These are phyloP conservation scores for Fusarium pilosicola DNA, from an alignment of 2,329 filamentous ascomycete species.

Conservation along the genomic window DNA sequence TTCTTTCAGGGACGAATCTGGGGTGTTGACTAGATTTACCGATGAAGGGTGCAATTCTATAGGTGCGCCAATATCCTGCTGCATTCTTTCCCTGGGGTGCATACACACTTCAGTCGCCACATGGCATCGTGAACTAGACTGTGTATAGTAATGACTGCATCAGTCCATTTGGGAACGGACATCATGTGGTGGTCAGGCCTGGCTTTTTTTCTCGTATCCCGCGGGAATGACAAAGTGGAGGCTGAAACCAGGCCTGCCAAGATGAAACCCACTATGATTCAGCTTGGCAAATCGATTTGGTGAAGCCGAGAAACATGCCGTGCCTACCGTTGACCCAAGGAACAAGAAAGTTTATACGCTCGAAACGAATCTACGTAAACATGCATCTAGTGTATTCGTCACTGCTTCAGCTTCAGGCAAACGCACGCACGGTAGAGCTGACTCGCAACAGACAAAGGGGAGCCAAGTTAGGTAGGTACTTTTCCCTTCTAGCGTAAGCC, in stretches of 20 bases:
- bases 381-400: neutral
- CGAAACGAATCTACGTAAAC: neutral
- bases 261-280: conserved; percentile 27
- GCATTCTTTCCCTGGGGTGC: neutral
- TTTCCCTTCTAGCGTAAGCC: neutral
- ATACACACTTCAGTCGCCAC: neutral
- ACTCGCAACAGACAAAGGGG: neutral
- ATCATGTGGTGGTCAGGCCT: conserved; percentile 6
- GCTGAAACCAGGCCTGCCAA: conserved; percentile 19
- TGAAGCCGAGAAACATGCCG: conserved; percentile 21
- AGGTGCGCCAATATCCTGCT: conserved; percentile 11
- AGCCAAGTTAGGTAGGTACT: neutral
- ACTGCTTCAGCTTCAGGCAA: neutral
- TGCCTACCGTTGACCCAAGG: neutral
- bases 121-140: neutral
- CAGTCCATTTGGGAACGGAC: neutral
- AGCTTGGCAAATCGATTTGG: conserved; percentile 7
- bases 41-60: neutral
- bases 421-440: neutral
- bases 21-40: conserved; percentile 2
- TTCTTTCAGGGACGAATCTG: neutral
- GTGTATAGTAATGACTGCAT: neutral
- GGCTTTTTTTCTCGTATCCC: neutral
- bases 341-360: neutral
- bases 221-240: neutral